These are phyloP conservation scores for Cyberlindnera veronae DNA, from an alignment of 805 yeast genomes.

Conservation along the genomic window DNA sequence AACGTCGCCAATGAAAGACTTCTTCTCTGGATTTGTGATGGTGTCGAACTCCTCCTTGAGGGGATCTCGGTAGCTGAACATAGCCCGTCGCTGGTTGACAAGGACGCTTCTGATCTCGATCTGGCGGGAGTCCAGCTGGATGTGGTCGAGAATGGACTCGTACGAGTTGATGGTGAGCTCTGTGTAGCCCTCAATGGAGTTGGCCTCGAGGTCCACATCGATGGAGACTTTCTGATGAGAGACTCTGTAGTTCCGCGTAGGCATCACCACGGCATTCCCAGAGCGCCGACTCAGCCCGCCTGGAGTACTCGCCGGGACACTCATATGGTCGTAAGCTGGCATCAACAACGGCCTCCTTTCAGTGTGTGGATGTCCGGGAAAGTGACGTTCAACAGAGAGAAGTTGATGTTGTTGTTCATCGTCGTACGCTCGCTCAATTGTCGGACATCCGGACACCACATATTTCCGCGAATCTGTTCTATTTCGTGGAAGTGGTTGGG, in stretches of 20 bases:
- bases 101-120: slow-evolving; percentile 59
- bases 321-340: slow-evolving; percentile 22
- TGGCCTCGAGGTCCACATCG: slow-evolving; percentile 71
- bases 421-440: no score
- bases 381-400: neutral
- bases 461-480: no score
- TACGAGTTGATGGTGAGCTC: slow-evolving; percentile 80
- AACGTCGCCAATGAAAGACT: slow-evolving; percentile 20
- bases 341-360: slow-evolving; percentile 3
- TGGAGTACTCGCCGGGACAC: slow-evolving; percentile 19
- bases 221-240: slow-evolving; percentile 82
- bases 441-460: slow-evolving; percentile 1
- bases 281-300: slow-evolving; percentile 10
- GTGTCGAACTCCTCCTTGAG: slow-evolving; percentile 37
- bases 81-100: slow-evolving; percentile 58
- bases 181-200: slow-evolving; percentile 64
- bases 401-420: neutral
- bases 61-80: slow-evolving; percentile 54
- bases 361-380: neutral
- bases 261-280: neutral
- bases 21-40: slow-evolving; percentile 22
- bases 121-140: slow-evolving; percentile 80
- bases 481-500: neutral
- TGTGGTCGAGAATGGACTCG: slow-evolving; percentile 49
- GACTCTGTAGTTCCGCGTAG: slow-evolving; percentile 47